Conservation (phyloP, 176 grass and related monocot genomes). For the Tuctoria greenei region DNA sequence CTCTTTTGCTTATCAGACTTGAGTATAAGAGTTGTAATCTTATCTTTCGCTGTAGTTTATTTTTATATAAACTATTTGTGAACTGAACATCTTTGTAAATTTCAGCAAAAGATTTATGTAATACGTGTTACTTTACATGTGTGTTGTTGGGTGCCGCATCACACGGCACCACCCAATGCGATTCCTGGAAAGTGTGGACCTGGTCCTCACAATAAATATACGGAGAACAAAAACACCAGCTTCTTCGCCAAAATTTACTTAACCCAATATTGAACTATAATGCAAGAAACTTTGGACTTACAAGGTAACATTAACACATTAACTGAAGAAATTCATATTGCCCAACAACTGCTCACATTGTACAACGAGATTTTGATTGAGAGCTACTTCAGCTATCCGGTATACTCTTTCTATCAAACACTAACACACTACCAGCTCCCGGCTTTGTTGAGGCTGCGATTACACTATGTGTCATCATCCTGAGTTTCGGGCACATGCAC, state of each 20-base stretch:
- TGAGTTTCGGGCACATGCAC: slow-evolving; percentile 33
- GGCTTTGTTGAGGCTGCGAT: slow-evolving; percentile 56
- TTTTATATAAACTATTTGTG: no score
- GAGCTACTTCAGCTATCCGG: slow-evolving; percentile 26
- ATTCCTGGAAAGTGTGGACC: no score
- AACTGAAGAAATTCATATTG: slow-evolving; percentile 32
- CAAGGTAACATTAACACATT: slow-evolving; percentile 20
- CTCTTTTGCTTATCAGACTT: no score
- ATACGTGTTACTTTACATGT: no score
- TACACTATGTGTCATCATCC: background rate
- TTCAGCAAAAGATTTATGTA: no score
- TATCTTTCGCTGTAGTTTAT: no score
- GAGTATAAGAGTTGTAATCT: no score
- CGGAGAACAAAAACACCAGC: slow-evolving; percentile 27
- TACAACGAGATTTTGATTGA: slow-evolving; percentile 23
- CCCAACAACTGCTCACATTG: slow-evolving; percentile 1
- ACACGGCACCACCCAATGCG: no score
- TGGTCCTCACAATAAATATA: no score
- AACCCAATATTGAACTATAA: slow-evolving; percentile 34
- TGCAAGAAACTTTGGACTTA: slow-evolving; percentile 32
- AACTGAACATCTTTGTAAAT: no score
- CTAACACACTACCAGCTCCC: slow-evolving; percentile 50
- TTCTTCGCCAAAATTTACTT: slow-evolving; percentile 37
- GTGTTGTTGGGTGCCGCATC: no score
- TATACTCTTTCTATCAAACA: slow-evolving; percentile 35